These are phyloP conservation scores for Rhizopogon vulgaris DNA, from an alignment of 768 basidiomycete species.

Conservation along the genomic window DNA sequence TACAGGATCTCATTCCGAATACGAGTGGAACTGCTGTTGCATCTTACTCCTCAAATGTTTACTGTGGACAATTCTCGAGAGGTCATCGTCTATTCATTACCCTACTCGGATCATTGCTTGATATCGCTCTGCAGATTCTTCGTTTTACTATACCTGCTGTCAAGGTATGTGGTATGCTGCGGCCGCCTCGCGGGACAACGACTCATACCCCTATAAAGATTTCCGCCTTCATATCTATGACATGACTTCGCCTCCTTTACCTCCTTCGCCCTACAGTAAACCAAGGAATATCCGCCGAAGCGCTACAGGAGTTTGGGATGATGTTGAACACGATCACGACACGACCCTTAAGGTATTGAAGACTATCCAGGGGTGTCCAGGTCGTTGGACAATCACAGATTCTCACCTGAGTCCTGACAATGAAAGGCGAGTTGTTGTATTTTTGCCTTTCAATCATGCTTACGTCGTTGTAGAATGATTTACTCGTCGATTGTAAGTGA, in stretches of 20 bases:
- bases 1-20: slow-evolving; percentile 71
- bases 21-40: slow-evolving; percentile 77
- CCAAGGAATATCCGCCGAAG: slow-evolving; percentile 8
- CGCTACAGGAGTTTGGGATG: slow-evolving; percentile 14
- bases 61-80: slow-evolving; percentile 79
- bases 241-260: slow-evolving; percentile 50
- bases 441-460: slow-evolving; percentile 1
- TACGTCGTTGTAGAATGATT: slow-evolving; percentile 57
- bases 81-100: slow-evolving; percentile 31
- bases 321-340: slow-evolving; percentile 35
- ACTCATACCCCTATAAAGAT: slow-evolving; percentile 39
- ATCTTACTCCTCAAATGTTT: slow-evolving; percentile 65
- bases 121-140: slow-evolving; percentile 51
- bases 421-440: slow-evolving; percentile 50
- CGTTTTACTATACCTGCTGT: slow-evolving; percentile 90
- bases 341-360: slow-evolving; percentile 48
- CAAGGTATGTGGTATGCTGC: slow-evolving; percentile 46
- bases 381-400: slow-evolving; percentile 94
- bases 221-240: slow-evolving; percentile 89
- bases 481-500: slow-evolving; percentile 79
- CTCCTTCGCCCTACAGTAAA: slow-evolving; percentile 24
- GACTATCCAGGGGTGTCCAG: slow-evolving; percentile 68
- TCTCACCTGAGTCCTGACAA: slow-evolving; percentile 87
- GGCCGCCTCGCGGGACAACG: background rate
- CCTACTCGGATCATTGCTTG: slow-evolving; percentile 4